Evolutionary conservation across 495 filamentous ascomycete genomes (phyloP), one percentile per base, ranked within the genome.

Genomic region (Penicillium verhagenii): DNA sequence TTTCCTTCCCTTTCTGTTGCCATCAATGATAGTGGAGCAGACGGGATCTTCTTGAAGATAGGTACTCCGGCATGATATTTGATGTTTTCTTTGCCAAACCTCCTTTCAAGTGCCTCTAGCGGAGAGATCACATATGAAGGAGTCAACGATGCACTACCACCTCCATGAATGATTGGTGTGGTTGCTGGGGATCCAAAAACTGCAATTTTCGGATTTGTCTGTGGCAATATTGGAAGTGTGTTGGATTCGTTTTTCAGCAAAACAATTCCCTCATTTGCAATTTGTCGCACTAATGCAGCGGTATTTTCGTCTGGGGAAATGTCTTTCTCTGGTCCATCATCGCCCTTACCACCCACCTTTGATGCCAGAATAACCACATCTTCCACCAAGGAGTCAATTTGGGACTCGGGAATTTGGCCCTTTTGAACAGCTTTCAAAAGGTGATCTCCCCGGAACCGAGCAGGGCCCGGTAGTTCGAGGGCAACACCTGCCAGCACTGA

Each of bases 161-260:
- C 52, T 5, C 52, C 52, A 6, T 29, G 24, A 13, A 54, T 33
- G 29, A 31, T 47, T 11, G 52, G 42, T 16, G 18, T 47, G 24
- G 20, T 8, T n/a, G 52, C 52, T 9, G 39, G 40, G 18, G 39
- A 35, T 14, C 52, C 52, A 13, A 54, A 33, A 19, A 54, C n/a
- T 10, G 28, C 52, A 20, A 54, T 31, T 16, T 23, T 54, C 8
- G 29, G 25, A 26, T 23, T 16, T 16, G 29, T 21, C 2, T 1
- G 1, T 14, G 33, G 8, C 14, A 20, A 29, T 19, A 54, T 7
- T 38, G 52, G 52, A 9, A 54, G 29, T 18, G 21, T 8, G 7
- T 47, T 47, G 14, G 21, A 26, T 9, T 54, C 23, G 16, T 47
- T 54, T 46, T 54, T 54, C 3, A 54, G 43, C 26, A 54, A 29